Evolutionary conservation across 2,329 filamentous ascomycete genomes (phyloP).

Genomic region (Ceratocystis papillata): DNA sequence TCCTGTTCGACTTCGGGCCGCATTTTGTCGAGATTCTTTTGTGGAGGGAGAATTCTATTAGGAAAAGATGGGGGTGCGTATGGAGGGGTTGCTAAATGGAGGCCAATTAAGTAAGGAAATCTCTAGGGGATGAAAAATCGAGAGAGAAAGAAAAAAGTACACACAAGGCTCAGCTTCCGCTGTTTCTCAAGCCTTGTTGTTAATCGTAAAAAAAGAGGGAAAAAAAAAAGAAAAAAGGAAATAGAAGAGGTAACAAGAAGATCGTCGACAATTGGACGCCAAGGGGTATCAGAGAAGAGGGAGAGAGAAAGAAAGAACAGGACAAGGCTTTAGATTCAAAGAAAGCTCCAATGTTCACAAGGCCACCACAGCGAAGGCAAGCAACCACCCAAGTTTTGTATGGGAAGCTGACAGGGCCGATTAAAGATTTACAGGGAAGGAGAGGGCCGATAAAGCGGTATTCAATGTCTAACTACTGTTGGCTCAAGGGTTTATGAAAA

Average conservation of each 20-base stretch:
- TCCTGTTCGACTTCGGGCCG: constrained; percentile 98
- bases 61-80: constrained; percentile 6
- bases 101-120: constrained; percentile 11
- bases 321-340: constrained; percentile 10
- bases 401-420: neutral
- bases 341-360: constrained; percentile 16
- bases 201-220: neutral
- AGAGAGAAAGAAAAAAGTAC: constrained; percentile 4
- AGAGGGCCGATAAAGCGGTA: constrained; percentile 18
- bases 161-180: constrained; percentile 19
- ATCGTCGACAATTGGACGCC: constrained; percentile 15
- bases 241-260: constrained; percentile 11
- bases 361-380: constrained; percentile 4
- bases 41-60: constrained; percentile 14
- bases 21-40: constrained; percentile 48
- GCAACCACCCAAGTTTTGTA: constrained; percentile 23
- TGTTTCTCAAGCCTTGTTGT: constrained; percentile 15
- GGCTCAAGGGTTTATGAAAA: constrained; percentile 13
- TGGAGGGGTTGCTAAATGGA: constrained; percentile 6
- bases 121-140: constrained; percentile 8
- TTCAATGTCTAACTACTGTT: constrained; percentile 1
- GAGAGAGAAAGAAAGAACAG: constrained; percentile 6
- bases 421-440: constrained; percentile 16
- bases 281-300: constrained; percentile 20
- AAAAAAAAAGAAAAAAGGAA: neutral